phyloP scores from a whole-genome alignment of 2,329 filamentous ascomycete species.

The Cryphonectria carpinicola region DNA sequence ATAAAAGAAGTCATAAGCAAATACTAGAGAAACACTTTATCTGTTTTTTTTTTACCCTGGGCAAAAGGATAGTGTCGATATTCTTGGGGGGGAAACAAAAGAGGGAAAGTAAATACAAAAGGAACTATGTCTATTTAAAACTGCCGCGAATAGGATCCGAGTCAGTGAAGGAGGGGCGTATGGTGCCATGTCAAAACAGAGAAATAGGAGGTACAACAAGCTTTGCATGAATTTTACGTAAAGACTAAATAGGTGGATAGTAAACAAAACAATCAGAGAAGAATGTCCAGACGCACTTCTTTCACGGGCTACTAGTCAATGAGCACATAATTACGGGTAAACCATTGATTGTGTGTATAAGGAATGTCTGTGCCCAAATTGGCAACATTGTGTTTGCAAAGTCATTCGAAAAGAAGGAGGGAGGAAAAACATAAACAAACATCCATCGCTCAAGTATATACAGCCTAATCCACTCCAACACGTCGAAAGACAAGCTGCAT shows the following conservation, averaged over 20 bases:
- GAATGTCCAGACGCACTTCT: neutral
- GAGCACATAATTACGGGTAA: neutral
- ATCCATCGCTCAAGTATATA: neutral
- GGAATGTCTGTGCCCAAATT: neutral
- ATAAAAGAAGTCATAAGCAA: no score
- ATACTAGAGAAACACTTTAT: no score
- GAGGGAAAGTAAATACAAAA: neutral
- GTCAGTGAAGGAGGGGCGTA: neutral
- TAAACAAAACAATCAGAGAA: neutral
- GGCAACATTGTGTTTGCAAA: neutral
- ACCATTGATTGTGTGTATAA: neutral
- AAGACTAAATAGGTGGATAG: neutral
- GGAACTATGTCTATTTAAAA: neutral
- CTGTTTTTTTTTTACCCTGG: neutral
- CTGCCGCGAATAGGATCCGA: neutral
- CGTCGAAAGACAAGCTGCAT: neutral
- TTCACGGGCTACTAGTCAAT: neutral
- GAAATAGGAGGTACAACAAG: neutral
- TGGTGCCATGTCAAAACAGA: neutral
- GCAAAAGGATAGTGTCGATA: neutral
- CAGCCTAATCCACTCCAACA: neutral
- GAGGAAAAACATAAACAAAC: neutral
- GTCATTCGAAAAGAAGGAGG: neutral
- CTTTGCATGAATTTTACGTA: neutral
- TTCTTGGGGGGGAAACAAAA: neutral